Conservation (phyloP, 129 eudicot species). For the Helianthus tuberosus region DNA sequence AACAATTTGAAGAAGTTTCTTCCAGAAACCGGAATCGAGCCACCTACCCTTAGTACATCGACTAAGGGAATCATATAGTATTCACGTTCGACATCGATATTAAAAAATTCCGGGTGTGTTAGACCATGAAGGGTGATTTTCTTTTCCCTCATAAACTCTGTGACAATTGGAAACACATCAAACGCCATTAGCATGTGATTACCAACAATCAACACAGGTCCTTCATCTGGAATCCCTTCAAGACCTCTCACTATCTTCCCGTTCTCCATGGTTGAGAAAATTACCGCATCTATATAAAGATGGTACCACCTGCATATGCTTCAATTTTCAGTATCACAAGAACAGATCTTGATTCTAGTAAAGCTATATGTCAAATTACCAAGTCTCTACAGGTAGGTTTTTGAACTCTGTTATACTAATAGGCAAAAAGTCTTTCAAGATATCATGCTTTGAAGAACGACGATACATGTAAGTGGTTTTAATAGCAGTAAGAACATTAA, state of each 20-base stretch:
- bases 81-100: neutral
- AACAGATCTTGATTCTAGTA: neutral
- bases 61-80: slow-evolving; percentile 1
- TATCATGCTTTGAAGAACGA: slow-evolving; percentile 57
- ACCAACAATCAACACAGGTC: slow-evolving; percentile 89
- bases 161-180: slow-evolving; percentile 54
- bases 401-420: slow-evolving; percentile 75
- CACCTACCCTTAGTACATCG: slow-evolving; percentile 24
- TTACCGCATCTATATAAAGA: slow-evolving; percentile 49
- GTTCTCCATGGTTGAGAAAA: slow-evolving; percentile 68
- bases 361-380: slow-evolving; percentile 34
- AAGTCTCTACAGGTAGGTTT: slow-evolving; percentile 29
- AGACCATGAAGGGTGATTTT: slow-evolving; percentile 36
- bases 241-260: slow-evolving; percentile 86
- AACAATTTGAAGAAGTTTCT: slow-evolving; percentile 30
- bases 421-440: slow-evolving; percentile 67
- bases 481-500: slow-evolving; percentile 64
- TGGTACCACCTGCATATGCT: slow-evolving; percentile 43
- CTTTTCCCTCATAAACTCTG: slow-evolving; percentile 60
- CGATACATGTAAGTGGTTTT: slow-evolving; percentile 68
- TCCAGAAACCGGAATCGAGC: slow-evolving; percentile 36
- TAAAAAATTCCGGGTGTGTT: slow-evolving; percentile 32
- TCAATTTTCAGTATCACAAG: neutral
- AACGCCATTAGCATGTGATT: slow-evolving; percentile 80
- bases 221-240: slow-evolving; percentile 77